Evolutionary conservation across 345 rosid species (phyloP).

Genomic region (Eucalyptus regnans): DNA sequence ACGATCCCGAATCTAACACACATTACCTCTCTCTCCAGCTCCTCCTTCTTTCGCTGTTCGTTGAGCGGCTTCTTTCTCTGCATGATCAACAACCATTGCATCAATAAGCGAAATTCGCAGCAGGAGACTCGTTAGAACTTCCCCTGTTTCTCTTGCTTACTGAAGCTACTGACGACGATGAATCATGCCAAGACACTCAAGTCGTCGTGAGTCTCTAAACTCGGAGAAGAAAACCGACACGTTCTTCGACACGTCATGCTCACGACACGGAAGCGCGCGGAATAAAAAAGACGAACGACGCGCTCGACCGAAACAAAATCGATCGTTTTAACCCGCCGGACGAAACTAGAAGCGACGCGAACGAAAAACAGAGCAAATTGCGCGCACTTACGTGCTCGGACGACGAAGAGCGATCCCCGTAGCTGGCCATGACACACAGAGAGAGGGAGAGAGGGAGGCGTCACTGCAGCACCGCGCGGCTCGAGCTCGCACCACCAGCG

Average conservation of each 20-base stretch:
- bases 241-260: not conserved
- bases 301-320: not conserved
- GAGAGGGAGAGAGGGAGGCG: not conserved
- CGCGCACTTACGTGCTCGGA: not conserved
- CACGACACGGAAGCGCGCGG: not conserved
- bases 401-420: not conserved
- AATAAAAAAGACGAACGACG: not conserved
- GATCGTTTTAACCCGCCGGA: not conserved
- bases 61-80: constrained; percentile 61
- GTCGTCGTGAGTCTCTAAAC: not conserved
- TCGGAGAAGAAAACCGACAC: not conserved
- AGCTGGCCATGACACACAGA: not conserved
- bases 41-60: constrained; percentile 63
- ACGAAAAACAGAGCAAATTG: not conserved
- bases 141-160: not conserved
- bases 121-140: not conserved
- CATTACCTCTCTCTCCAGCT: constrained; percentile 77
- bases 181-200: not conserved
- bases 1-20: not conserved
- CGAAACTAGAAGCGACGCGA: not conserved
- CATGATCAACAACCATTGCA: not conserved
- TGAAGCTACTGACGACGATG: not conserved
- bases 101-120: not conserved
- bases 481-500: not conserved
- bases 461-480: not conserved